These are phyloP conservation scores for Trichophyton simii DNA, from an alignment of 2,329 filamentous ascomycete genomes.

Conservation along the genomic window DNA sequence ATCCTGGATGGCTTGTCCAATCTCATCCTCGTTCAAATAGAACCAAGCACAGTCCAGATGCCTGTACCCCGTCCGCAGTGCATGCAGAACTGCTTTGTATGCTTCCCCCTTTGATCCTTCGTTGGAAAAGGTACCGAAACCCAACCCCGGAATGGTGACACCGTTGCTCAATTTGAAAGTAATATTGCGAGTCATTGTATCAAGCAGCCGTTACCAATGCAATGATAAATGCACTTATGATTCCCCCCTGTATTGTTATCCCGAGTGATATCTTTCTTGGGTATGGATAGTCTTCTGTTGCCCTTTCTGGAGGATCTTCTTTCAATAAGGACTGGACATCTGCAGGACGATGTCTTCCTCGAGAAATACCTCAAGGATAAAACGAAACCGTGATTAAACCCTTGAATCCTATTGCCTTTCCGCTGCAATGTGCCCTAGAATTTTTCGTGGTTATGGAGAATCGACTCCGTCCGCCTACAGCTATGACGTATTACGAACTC, in stretches of 20 bases:
- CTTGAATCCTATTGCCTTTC: not conserved
- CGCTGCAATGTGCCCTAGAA: not conserved
- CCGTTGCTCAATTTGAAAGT: slow-evolving; percentile 38
- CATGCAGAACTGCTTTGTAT: slow-evolving; percentile 35
- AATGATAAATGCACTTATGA: slow-evolving; percentile 24
- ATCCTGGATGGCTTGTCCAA: slow-evolving; percentile 35
- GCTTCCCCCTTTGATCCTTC: slow-evolving; percentile 22
- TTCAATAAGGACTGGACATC: not conserved
- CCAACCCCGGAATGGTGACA: slow-evolving; percentile 36
- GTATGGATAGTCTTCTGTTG: not conserved
- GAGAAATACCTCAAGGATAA: not conserved
- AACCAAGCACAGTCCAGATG: slow-evolving; percentile 42
- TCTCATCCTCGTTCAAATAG: slow-evolving; percentile 54
- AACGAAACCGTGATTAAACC: not conserved
- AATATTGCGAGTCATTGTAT: slow-evolving; percentile 37
- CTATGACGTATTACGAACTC: slow-evolving; percentile 1
- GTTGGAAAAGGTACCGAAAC: slow-evolving; percentile 46
- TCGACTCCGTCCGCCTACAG: not conserved
- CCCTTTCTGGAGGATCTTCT: not conserved
- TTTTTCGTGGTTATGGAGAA: slow-evolving; percentile 4
- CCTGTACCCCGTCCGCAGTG: slow-evolving; percentile 40
- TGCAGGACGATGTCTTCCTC: not conserved
- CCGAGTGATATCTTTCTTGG: not conserved
- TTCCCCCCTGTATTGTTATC: not conserved
- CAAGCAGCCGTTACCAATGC: slow-evolving; percentile 37